Evolutionary conservation across 345 rosid genomes (phyloP).

Genomic region (Populus euphratica): DNA sequence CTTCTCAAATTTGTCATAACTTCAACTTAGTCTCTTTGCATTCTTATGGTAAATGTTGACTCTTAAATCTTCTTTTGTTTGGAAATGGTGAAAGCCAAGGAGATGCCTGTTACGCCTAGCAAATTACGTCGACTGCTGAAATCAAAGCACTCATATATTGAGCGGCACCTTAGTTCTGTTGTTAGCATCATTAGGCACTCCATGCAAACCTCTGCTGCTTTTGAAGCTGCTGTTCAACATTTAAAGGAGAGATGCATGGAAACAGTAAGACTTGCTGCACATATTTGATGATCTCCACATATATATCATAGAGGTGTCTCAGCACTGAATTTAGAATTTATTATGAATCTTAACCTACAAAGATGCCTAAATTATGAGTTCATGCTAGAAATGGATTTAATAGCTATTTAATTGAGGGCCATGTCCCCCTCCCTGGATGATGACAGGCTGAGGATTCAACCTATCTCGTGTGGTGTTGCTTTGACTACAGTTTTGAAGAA

Average conservation of each 20-base stretch:
- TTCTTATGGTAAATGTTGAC: slow-evolving; percentile 2
- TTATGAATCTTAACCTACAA: background rate
- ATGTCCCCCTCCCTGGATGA: background rate
- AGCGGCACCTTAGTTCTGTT: slow-evolving; percentile 55
- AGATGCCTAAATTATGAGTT: background rate
- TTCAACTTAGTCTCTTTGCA: background rate
- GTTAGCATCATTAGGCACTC: slow-evolving; percentile 60
- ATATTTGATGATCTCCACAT: background rate
- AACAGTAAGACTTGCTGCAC: slow-evolving; percentile 40
- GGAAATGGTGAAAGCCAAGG: slow-evolving; percentile 54
- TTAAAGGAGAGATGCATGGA: slow-evolving; percentile 36
- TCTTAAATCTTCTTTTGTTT: slow-evolving; percentile 9
- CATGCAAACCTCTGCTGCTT: slow-evolving; percentile 62
- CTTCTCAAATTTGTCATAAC: background rate
- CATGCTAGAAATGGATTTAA: background rate
- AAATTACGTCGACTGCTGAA: slow-evolving; percentile 57
- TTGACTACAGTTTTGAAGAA: background rate
- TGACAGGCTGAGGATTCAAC: background rate
- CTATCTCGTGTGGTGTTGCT: background rate
- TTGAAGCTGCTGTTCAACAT: slow-evolving; percentile 56
- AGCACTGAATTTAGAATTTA: background rate
- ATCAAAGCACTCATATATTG: slow-evolving; percentile 62
- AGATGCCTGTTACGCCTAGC: slow-evolving; percentile 63
- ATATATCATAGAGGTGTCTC: background rate
- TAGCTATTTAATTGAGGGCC: background rate